phyloP scores from a whole-genome alignment of 148 eudicot species.

The Chenopodium formosanum region DNA sequence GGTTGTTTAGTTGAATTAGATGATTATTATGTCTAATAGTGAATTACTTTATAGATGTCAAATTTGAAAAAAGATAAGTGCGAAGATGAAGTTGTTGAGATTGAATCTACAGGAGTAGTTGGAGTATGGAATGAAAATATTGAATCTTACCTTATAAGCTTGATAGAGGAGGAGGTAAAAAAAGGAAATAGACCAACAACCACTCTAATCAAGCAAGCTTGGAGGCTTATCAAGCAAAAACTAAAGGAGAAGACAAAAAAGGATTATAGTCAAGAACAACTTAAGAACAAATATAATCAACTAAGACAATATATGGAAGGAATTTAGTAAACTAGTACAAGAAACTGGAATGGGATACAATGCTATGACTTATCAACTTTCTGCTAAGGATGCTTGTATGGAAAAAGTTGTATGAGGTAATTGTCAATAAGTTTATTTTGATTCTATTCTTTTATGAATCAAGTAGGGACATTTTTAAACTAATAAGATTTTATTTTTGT shows the following conservation, averaged over 20 bases:
- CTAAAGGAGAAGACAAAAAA: not conserved
- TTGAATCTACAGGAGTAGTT: not conserved
- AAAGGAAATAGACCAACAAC: constrained; percentile 13
- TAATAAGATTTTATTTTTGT: not conserved
- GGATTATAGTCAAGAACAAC: not conserved
- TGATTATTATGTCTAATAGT: too few relatives aligned
- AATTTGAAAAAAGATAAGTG: not conserved
- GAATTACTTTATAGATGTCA: not conserved
- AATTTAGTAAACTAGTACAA: not conserved
- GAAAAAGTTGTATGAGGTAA: constrained; percentile 4
- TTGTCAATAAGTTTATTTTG: too few relatives aligned
- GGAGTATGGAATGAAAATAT: not conserved
- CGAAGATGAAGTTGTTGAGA: constrained; percentile 12
- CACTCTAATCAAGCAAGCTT: not conserved
- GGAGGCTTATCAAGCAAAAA: not conserved
- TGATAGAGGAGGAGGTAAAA: constrained; percentile 11
- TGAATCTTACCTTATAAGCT: not conserved
- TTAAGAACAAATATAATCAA: not conserved
- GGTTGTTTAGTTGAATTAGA: too few relatives aligned
- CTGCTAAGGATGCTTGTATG: not conserved
- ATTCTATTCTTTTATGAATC: too few relatives aligned
- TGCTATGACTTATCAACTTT: not conserved
- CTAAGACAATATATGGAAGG: constrained; percentile 10
- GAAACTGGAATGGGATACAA: constrained; percentile 7
- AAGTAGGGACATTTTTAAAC: too few relatives aligned